Evolutionary conservation across 257 asterid genomes (phyloP), one percentile per base, ranked within the genome.

Genomic region (Nicotiana tomentosiformis): DNA sequence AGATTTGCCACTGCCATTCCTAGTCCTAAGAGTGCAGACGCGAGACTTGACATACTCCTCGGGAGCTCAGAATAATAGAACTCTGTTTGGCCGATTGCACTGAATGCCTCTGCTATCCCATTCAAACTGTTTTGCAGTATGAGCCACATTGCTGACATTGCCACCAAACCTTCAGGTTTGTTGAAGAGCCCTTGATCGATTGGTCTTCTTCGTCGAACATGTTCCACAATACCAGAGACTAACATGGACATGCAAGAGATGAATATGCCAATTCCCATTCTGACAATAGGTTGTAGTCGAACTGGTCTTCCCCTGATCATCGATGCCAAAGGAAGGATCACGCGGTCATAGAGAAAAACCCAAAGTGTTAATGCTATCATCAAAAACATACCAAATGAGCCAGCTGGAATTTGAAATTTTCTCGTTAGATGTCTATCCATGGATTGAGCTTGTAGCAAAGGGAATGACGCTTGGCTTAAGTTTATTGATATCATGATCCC

Each of bases 91-190:
- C 87, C 91, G 1, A 92, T 86, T 8, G 87, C 91, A 37, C 87
- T 88, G 7, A 89, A 83, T 15, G 91, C 94, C 86, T 92, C 51
- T 43, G 51, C 51, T 43, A 43, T 43, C 11, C 51, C 51, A 43
- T 43, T 43, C 1, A 43, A 43, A 77, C 83, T n/a, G 14, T 90
- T 46, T 46, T 90, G 94, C 3, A 91, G 94, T 10, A 88, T 85
- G 10, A 90, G 90, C 96, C 96, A 92, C 85, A 89, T 62, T 0
- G 93, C 93, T 6, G 94, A 90, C 93, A 92, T 92, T 76, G 82
- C 77, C 12, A 88, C 83, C 8, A 81, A 74, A 8, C 78, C 93
- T 1, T 64, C 77, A 3, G 94, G 92, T 49, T 81, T 55, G 79
- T 88, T 67, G 2, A 46, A 56, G 15, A 87, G 57, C 4, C 96